A percentile compares a stretch with the other conserved stretches of the same genome.
Evolutionary conservation across 2,329 filamentous ascomycete genomes (phyloP).

Genomic region (Epichloe sp.): DNA sequence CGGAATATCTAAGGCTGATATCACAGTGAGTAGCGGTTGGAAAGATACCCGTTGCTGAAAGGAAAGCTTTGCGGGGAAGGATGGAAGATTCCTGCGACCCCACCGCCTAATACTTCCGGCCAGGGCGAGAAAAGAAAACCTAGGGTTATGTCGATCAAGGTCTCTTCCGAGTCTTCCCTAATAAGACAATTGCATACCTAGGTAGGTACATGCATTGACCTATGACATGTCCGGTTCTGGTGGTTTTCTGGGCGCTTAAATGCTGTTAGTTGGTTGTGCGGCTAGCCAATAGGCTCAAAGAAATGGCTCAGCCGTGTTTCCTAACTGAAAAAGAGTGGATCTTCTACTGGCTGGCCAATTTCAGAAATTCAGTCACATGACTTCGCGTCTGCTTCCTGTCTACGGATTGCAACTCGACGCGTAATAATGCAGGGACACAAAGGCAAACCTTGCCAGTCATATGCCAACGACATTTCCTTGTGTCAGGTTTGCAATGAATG

Average conservation of each 20-base stretch:
- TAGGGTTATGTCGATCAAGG: not conserved
- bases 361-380: conserved; percentile 1
- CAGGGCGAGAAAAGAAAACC: not conserved
- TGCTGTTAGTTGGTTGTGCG: not conserved
- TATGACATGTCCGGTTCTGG: not conserved
- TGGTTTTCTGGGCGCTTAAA: conserved; percentile 2
- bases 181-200: not conserved
- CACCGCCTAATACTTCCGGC: not conserved
- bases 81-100: not conserved
- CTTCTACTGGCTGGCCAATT: not conserved
- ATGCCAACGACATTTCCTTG: not conserved
- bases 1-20: not conserved
- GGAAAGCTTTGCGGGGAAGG: conserved; percentile 1
- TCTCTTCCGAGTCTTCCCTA: not conserved
- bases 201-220: not conserved
- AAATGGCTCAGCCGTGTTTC: not conserved
- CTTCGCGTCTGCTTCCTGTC: conserved; percentile 1
- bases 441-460: not conserved
- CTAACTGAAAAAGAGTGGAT: not conserved
- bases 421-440: not conserved
- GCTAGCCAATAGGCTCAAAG: not conserved
- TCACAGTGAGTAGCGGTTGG: not conserved
- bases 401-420: not conserved
- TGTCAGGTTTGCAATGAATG: not conserved
- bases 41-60: not conserved